phyloP scores from a whole-genome alignment of 805 yeast genomes.

The Saccharomycopsis schoenii region DNA sequence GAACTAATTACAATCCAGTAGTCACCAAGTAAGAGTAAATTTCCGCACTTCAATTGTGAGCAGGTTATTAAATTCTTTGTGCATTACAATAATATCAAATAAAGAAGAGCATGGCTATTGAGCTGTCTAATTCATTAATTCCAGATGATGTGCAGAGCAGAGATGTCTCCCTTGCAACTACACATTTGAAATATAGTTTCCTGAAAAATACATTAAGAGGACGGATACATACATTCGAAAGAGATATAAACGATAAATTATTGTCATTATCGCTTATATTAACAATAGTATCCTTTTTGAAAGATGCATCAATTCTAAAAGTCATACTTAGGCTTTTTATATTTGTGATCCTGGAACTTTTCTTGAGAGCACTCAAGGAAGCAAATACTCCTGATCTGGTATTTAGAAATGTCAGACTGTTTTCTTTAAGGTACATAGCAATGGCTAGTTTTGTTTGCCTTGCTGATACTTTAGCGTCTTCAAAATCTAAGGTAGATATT shows the following conservation, averaged over 20 bases:
- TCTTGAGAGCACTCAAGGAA: neutral
- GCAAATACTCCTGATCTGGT: neutral
- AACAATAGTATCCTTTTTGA: slow-evolving; percentile 9
- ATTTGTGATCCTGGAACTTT: neutral
- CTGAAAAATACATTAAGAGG: neutral
- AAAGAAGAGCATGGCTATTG: too few relatives aligned
- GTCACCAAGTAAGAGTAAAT: too few relatives aligned
- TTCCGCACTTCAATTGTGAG: too few relatives aligned
- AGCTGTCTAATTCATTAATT: neutral
- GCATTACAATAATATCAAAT: too few relatives aligned
- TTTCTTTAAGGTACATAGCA: neutral
- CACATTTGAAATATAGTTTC: slow-evolving; percentile 2
- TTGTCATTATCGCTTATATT: slow-evolving; percentile 9
- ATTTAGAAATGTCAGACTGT: neutral
- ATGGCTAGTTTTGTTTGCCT: slow-evolving; percentile 13
- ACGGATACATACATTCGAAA: neutral
- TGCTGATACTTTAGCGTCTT: neutral
- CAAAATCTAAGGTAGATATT: slow-evolving; percentile 2
- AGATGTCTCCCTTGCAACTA: neutral
- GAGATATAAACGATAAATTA: slow-evolving; percentile 5
- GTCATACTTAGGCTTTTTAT: slow-evolving; percentile 2
- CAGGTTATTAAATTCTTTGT: too few relatives aligned
- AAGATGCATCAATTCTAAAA: slow-evolving; percentile 15
- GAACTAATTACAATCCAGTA: too few relatives aligned
- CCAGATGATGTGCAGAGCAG: neutral